A percentile compares a stretch with the other conserved stretches of the same genome.
Evolutionary conservation across 306 rosid genomes (phyloP).

Genomic region (Dryas octopetala): DNA sequence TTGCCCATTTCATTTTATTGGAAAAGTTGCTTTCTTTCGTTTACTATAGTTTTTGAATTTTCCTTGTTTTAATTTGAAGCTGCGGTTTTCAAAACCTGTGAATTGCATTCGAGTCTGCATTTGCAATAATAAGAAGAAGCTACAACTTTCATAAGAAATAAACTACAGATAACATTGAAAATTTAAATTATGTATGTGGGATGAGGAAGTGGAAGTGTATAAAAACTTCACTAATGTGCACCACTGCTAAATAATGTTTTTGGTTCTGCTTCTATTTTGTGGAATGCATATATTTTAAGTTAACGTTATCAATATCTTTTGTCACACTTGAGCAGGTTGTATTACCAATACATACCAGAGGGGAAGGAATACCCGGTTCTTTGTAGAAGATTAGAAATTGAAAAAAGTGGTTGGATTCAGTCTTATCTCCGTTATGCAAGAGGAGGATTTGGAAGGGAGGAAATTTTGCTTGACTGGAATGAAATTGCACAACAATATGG

Average conservation of each 20-base stretch:
- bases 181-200: background rate
- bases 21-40: background rate
- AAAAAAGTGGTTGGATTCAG: constrained; percentile 44
- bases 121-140: background rate
- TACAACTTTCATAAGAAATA: background rate
- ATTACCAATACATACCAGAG: constrained; percentile 87
- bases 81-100: background rate
- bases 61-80: background rate
- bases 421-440: constrained; percentile 30
- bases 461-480: constrained; percentile 88
- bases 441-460: constrained; percentile 44
- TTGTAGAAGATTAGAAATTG: constrained; percentile 54
- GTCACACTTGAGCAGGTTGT: constrained; percentile 55
- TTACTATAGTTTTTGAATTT: background rate
- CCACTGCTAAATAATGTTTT: background rate
- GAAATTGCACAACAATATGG: constrained; percentile 78
- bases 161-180: background rate
- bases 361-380: constrained; percentile 87
- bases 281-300: background rate
- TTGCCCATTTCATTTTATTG: constrained; percentile 13
- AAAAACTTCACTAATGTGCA: background rate
- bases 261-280: constrained; percentile 1
- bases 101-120: background rate
- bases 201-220: background rate
- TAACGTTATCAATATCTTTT: background rate